Evolutionary conservation across 352 stramenopile species (phyloP), one percentile per base, ranked within the genome.

Genomic region (Phytophthora meadii): DNA sequence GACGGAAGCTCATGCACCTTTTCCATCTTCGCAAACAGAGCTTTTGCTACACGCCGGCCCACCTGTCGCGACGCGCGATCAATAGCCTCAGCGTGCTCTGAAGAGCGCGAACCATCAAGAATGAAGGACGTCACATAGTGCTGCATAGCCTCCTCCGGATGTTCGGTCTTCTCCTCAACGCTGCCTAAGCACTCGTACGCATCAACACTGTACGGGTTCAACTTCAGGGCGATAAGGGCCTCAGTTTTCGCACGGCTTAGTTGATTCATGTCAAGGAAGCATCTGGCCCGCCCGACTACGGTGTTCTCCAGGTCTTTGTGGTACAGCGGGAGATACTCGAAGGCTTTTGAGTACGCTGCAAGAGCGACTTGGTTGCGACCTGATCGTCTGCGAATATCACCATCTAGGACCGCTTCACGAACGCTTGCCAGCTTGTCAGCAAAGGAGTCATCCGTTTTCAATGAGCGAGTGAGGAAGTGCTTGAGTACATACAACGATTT

Each of bases 51-150:
- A 30, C 77, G 55, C 40, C 87, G 77, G 34, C 84, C 87, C 14
- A 94, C 86, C 17, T 73, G 39, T 17, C 86, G 84, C 14, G 87
- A 87, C 11, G 86, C 80, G 10, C 87, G 84, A 49, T 94, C 86
- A 54, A 94, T 95, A 12, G 72, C 76, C 46, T 88, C 83, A 2
- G 87, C 87, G 22, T 82, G 72, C 34, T 93, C 81, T 4, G 76
- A 63, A 11, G 83, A 93, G 5, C 85, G 82, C 2, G 87, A 95
- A 7, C 85, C 85, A 41, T 93, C 84, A 14, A 95, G 48, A 48
- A 95, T 91, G 56, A 95, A 95, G 5, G 84, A 78, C 2, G 86
- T 88, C 41, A 95, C 84, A 36, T 84, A 93, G 46, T 94, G 76
- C 67, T 95, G 87, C 84, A 95, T 90, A 6, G 87, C 82, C n/a